Conservation (phyloP, 73 alveolate genomes). For the Diophrys appendiculata region DNA sequence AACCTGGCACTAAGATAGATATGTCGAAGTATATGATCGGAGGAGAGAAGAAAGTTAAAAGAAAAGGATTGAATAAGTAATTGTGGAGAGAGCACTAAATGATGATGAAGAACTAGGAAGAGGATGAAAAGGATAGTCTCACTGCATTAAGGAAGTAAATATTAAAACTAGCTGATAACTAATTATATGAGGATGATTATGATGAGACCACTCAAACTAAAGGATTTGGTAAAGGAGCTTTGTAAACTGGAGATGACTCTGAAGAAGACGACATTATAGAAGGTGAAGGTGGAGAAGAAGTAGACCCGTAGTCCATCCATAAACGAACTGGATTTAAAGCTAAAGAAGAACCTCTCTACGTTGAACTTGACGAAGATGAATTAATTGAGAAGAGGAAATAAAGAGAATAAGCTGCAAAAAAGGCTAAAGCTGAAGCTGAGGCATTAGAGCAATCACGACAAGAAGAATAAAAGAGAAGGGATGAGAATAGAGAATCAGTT, state of each 20-base stretch:
- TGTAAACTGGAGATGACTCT: background rate
- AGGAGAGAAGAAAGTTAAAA: background rate
- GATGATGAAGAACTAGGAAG: background rate
- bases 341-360: too few species aligned
- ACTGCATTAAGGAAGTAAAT: background rate
- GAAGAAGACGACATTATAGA: background rate
- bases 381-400: too few species aligned
- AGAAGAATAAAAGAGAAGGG: too few species aligned
- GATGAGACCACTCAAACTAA: background rate
- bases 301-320: too few species aligned
- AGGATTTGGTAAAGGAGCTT: background rate
- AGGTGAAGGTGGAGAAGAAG: too few species aligned
- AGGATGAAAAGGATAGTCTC: background rate
- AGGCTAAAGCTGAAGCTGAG: too few species aligned
- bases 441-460: too few species aligned
- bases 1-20: background rate
- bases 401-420: too few species aligned
- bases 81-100: background rate
- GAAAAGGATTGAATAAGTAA: background rate
- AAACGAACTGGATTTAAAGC: too few species aligned
- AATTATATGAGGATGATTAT: background rate
- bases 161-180: background rate
- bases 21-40: background rate
- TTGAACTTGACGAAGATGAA: too few species aligned
- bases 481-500: too few species aligned